Percentiles rank a stretch among this genome's conserved stretches.
Evolutionary conservation across 106 monocot genomes (phyloP).

Genomic region (Dactylorhiza incarnata): DNA sequence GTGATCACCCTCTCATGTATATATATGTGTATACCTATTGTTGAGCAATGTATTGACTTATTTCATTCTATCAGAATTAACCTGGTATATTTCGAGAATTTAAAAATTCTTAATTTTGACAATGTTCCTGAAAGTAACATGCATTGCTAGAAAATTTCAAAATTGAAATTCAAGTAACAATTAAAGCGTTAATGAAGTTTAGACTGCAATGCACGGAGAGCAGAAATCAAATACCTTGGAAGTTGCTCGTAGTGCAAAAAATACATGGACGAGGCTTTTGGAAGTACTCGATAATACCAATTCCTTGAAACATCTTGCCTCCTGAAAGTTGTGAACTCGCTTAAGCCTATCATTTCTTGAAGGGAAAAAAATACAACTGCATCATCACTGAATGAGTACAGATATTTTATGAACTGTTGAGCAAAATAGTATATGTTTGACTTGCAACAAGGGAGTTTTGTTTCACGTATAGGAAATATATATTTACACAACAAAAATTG

Average conservation of each 20-base stretch:
- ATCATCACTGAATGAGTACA: background rate
- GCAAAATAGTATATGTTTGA: background rate
- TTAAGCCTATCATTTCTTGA: background rate
- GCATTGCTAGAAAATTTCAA: no score
- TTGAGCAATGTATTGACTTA: no score
- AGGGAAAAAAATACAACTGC: background rate
- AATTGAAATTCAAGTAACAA: no score
- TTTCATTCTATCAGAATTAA: no score
- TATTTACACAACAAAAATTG: no score
- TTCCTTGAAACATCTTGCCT: conserved; percentile 9
- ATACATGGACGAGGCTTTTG: conserved; percentile 6
- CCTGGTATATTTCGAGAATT: no score
- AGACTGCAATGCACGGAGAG: background rate
- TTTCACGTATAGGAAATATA: no score
- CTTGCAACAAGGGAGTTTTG: no score
- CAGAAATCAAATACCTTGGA: background rate
- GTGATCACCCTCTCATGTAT: no score
- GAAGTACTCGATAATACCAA: conserved; percentile 9
- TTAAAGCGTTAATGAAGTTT: background rate
- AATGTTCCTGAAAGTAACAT: no score
- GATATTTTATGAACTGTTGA: background rate
- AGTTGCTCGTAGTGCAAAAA: background rate
- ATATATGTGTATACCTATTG: no score
- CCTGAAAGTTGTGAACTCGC: conserved; percentile 9
- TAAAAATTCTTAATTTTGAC: no score